phyloP scores from a whole-genome alignment of 1,284 basidiomycete species.

The Leccinum cinnamomeum region DNA sequence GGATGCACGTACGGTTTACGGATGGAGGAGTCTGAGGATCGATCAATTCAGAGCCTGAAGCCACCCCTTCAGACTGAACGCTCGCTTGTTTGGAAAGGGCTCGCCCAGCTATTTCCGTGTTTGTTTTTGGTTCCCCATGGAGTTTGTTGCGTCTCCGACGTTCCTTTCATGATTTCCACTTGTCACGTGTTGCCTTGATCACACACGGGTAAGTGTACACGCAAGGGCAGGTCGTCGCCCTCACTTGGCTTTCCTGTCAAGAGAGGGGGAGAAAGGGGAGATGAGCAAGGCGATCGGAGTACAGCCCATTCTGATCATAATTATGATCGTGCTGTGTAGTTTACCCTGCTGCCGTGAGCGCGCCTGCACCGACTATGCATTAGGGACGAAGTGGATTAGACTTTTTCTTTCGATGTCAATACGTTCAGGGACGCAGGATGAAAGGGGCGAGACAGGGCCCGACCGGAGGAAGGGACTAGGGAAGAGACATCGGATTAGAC shows the following conservation, averaged over 20 bases:
- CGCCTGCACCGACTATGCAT: neutral
- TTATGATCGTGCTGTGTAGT: neutral
- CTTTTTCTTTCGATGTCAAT: neutral
- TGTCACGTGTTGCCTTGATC: neutral
- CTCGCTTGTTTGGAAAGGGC: neutral
- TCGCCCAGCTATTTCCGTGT: neutral
- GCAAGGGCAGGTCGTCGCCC: neutral
- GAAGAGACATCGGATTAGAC: neutral
- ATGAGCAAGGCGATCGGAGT: neutral
- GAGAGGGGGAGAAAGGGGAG: neutral
- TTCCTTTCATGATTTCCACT: neutral
- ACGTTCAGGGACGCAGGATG: neutral
- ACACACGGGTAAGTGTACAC: neutral
- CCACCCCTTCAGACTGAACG: neutral
- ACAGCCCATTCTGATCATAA: neutral
- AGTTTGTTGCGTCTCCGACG: neutral
- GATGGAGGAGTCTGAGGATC: neutral
- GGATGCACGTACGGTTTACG: neutral
- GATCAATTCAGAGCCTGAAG: neutral
- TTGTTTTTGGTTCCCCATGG: neutral
- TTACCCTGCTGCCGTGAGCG: neutral
- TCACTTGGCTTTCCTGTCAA: neutral
- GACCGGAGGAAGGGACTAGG: neutral
- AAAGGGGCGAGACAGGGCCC: neutral
- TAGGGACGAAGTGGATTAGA: neutral